phyloP scores from a whole-genome alignment of 768 basidiomycete species.

The Suillus tomentosus region DNA sequence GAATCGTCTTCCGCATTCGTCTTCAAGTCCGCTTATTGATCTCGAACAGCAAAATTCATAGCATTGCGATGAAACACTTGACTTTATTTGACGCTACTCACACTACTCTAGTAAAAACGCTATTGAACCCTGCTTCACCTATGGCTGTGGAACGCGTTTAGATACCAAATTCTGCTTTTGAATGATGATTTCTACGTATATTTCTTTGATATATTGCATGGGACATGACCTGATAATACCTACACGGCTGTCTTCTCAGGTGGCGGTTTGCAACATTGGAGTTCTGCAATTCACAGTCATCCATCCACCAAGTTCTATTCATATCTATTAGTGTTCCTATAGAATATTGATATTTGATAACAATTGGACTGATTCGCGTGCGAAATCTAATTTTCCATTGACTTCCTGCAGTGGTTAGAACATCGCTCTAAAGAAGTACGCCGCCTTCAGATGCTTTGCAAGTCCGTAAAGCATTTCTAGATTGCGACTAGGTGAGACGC shows the following conservation, averaged over 20 bases:
- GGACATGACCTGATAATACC: conserved; percentile 3
- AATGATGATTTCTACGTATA: conserved; percentile 1
- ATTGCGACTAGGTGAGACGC: too few species aligned
- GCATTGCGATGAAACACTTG: conserved; percentile 14
- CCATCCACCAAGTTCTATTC: not conserved
- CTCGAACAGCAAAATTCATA: conserved; percentile 29
- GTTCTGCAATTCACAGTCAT: not conserved
- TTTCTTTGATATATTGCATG: conserved; percentile 1
- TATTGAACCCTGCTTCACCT: conserved; percentile 33
- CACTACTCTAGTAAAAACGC: conserved; percentile 28
- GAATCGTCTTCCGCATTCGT: conserved; percentile 24
- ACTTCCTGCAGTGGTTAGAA: too few species aligned
- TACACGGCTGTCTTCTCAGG: not conserved
- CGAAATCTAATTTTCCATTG: not conserved
- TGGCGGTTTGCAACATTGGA: not conserved
- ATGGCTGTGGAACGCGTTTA: conserved; percentile 22
- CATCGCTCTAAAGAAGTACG: too few species aligned
- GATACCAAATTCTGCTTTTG: conserved; percentile 17
- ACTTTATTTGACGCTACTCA: conserved; percentile 21
- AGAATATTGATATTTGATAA: conserved; percentile 1
- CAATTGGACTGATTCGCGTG: not conserved
- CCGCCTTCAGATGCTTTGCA: too few species aligned
- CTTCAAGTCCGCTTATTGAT: conserved; percentile 32
- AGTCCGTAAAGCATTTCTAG: too few species aligned
- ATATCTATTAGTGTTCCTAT: not conserved